These are phyloP conservation scores for Podila minutissima DNA, from an alignment of 192 early-diverging fungal species.

Conservation along the genomic window DNA sequence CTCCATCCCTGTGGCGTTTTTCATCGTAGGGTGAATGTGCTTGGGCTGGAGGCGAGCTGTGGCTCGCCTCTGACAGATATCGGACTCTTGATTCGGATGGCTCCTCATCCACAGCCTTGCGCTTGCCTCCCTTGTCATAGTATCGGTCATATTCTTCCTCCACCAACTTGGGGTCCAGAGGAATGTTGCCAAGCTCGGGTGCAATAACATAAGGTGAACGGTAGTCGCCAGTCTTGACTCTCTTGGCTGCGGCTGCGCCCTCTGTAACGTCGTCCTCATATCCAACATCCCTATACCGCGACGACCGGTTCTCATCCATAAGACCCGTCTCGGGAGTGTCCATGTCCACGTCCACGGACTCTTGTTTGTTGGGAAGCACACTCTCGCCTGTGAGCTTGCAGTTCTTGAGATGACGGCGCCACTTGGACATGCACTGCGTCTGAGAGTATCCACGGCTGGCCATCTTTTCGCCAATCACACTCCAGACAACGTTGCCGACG, in stretches of 20 bases:
- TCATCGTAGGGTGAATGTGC: too few relatives aligned
- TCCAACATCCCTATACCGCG: background rate
- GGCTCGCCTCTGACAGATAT: background rate
- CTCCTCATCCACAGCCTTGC: conserved; percentile 12
- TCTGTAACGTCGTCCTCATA: background rate
- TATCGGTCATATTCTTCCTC: conserved; percentile 47
- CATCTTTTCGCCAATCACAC: conserved; percentile 48
- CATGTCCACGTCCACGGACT: conserved; percentile 12
- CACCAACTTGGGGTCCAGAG: conserved; percentile 19
- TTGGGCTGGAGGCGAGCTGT: too few relatives aligned
- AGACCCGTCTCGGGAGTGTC: background rate
- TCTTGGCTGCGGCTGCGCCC: background rate
- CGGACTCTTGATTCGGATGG: background rate
- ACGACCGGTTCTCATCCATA: background rate
- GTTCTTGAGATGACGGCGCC: conserved; percentile 47
- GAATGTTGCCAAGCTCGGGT: background rate
- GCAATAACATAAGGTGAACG: background rate
- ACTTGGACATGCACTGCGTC: conserved; percentile 53
- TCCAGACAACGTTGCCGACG: conserved; percentile 48
- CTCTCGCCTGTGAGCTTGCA: conserved; percentile 27
- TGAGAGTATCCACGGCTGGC: conserved; percentile 46
- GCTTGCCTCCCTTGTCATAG: conserved; percentile 35
- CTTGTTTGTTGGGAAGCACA: background rate
- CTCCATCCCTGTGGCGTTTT: too few relatives aligned
- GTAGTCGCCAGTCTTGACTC: background rate